A percentile compares a stretch with the other conserved stretches of the same genome.
Evolutionary conservation across 495 filamentous ascomycete species (phyloP).

Genomic region (Parachaetomium inaequale): DNA sequence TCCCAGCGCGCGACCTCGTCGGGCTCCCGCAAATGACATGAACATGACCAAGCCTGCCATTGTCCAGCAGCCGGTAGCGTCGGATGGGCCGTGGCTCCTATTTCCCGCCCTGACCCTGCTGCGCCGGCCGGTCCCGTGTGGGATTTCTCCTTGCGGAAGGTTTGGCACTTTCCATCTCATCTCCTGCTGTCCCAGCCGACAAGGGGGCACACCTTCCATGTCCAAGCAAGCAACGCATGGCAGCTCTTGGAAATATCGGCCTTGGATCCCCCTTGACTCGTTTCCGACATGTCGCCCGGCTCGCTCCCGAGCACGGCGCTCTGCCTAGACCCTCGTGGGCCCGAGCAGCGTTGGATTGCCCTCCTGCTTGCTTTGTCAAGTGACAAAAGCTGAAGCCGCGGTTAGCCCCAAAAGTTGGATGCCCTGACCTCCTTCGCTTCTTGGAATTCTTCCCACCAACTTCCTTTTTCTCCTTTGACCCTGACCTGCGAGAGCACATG

Average conservation of each 20-base stretch:
- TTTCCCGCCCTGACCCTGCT: conserved; percentile 29
- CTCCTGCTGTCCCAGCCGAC: conserved; percentile 20
- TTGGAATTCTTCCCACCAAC: conserved; percentile 21
- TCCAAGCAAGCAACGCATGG: conserved; percentile 29
- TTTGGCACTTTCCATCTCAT: conserved; percentile 32
- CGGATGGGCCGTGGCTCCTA: conserved; percentile 22
- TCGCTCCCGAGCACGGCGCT: conserved; percentile 21
- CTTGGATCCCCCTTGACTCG: conserved; percentile 27
- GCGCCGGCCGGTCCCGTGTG: conserved; percentile 31
- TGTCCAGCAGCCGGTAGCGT: conserved; percentile 20
- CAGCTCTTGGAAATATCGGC: conserved; percentile 23
- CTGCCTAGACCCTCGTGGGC: conserved; percentile 20
- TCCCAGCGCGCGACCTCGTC: conserved; percentile 15
- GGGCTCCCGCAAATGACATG: conserved; percentile 28
- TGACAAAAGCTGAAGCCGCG: conserved; percentile 30
- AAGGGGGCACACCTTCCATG: conserved; percentile 26
- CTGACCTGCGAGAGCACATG: conserved; percentile 26
- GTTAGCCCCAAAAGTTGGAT: conserved; percentile 24
- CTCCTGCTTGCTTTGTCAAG: conserved; percentile 30
- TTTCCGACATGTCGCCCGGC: conserved; percentile 34
- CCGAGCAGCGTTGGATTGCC: conserved; percentile 25
- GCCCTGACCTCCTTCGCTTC: conserved; percentile 14
- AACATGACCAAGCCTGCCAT: conserved; percentile 35
- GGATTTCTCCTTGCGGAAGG: conserved; percentile 35
- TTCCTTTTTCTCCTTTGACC: conserved; percentile 27